A percentile compares a stretch with the other conserved stretches of the same genome.
phyloP scores from a whole-genome alignment of 2,329 filamentous ascomycete species.

The Drechslerella dactyloides region DNA sequence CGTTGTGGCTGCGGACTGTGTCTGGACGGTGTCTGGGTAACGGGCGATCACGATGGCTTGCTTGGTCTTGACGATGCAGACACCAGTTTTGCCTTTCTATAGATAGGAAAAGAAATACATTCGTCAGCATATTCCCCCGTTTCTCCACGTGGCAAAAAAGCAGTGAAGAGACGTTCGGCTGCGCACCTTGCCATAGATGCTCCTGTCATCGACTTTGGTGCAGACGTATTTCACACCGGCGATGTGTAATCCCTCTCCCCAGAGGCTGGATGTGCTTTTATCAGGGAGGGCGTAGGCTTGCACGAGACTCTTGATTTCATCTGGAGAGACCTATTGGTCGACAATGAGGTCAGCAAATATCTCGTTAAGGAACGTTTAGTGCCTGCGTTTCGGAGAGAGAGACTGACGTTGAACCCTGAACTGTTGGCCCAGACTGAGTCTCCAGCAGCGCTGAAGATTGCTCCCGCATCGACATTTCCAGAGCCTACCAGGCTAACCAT shows the following conservation, averaged over 20 bases:
- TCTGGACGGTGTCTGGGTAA: slow-evolving; percentile 76
- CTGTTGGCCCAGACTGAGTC: slow-evolving; percentile 80
- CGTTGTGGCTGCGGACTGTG: slow-evolving; percentile 76
- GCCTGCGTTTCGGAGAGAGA: no score
- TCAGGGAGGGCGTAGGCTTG: slow-evolving; percentile 63
- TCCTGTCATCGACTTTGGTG: slow-evolving; percentile 75
- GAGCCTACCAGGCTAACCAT: slow-evolving; percentile 74
- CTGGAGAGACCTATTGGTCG: slow-evolving; percentile 47
- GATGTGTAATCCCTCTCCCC: slow-evolving; percentile 74
- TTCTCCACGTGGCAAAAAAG: not conserved
- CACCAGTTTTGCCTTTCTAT: slow-evolving; percentile 75
- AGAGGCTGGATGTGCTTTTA: no score
- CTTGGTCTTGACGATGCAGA: slow-evolving; percentile 83
- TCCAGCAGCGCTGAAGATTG: slow-evolving; percentile 80
- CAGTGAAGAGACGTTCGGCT: slow-evolving; percentile 54
- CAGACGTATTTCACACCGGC: slow-evolving; percentile 78
- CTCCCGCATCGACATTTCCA: slow-evolving; percentile 80
- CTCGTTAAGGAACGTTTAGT: slow-evolving; percentile 5
- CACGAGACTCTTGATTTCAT: slow-evolving; percentile 67
- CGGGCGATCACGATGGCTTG: slow-evolving; percentile 88
- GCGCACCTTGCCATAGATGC: slow-evolving; percentile 87
- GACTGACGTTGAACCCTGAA: slow-evolving; percentile 73
- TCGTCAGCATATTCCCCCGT: not conserved
- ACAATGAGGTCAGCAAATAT: slow-evolving; percentile 33
- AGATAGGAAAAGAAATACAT: not conserved